These are phyloP conservation scores for Begonia masoniana DNA, from an alignment of 306 rosid species.

Conservation along the genomic window DNA sequence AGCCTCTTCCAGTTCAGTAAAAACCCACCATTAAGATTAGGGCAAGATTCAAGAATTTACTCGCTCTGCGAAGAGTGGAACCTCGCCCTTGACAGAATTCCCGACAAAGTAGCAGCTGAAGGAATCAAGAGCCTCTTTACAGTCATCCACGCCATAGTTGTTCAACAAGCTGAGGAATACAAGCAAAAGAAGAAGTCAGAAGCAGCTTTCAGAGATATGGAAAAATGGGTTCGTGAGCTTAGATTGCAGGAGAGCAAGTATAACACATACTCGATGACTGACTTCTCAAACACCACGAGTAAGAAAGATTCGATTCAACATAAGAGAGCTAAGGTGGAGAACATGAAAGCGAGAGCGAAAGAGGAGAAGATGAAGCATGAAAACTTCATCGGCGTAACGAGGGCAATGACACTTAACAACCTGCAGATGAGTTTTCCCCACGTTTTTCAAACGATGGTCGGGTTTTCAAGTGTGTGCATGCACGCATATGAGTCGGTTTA, in stretches of 20 bases:
- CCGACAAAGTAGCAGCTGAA: conserved; percentile 82
- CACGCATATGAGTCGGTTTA: conserved; percentile 69
- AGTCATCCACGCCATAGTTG: conserved; percentile 73
- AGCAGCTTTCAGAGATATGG: conserved; percentile 58
- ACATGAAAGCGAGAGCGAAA: conserved; percentile 51
- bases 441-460: conserved; percentile 86
- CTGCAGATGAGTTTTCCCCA: conserved; percentile 94
- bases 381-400: conserved; percentile 54
- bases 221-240: conserved; percentile 62
- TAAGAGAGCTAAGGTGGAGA: conserved; percentile 65
- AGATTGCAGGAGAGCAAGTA: conserved; percentile 65
- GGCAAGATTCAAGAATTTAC: conserved; percentile 66
- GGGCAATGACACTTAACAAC: conserved; percentile 86
- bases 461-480: conserved; percentile 86
- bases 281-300: conserved; percentile 15
- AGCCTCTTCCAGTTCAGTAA: conserved; percentile 67
- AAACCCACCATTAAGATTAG: conserved; percentile 37
- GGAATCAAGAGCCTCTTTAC: conserved; percentile 84
- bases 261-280: conserved; percentile 48
- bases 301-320: conserved; percentile 46
- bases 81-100: conserved; percentile 67
- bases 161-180: conserved; percentile 74
- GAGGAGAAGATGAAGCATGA: conserved; percentile 82
- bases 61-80: conserved; percentile 85
- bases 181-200: conserved; percentile 72